Evolutionary conservation across 2,329 filamentous ascomycete species (phyloP).

Genomic region (Elsinoe necatrix): DNA sequence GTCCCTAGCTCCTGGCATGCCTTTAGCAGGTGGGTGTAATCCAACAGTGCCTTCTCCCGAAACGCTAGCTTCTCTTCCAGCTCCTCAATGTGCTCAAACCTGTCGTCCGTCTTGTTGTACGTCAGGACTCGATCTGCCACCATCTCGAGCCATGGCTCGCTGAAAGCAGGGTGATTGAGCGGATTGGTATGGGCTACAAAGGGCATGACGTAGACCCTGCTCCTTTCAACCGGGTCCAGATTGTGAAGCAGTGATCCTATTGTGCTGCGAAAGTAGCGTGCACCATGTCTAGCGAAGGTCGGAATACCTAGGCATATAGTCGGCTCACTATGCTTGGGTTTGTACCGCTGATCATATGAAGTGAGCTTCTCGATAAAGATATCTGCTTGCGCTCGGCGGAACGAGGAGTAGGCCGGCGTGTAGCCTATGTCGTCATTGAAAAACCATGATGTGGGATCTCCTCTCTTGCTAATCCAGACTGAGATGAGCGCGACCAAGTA

Average conservation of each 20-base stretch:
- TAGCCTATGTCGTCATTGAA: constrained; percentile 29
- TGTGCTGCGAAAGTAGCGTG: constrained; percentile 35
- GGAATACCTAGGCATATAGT: constrained; percentile 38
- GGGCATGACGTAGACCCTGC: constrained; percentile 35
- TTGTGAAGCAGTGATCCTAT: constrained; percentile 39
- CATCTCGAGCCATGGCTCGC: constrained; percentile 34
- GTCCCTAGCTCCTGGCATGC: constrained; percentile 33
- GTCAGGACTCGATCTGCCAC: constrained; percentile 35
- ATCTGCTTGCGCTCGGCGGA: constrained; percentile 27
- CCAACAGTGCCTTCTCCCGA: constrained; percentile 37
- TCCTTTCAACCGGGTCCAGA: constrained; percentile 34
- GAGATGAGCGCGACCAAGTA: not conserved
- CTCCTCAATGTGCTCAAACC: constrained; percentile 29
- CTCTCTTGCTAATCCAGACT: not conserved
- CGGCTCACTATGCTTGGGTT: constrained; percentile 21
- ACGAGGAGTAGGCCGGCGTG: constrained; percentile 27
- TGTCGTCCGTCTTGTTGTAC: constrained; percentile 31
- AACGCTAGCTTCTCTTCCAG: constrained; percentile 28
- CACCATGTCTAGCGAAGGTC: constrained; percentile 33
- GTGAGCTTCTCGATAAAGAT: constrained; percentile 21
- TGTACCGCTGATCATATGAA: constrained; percentile 16
- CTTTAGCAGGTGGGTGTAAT: constrained; percentile 37
- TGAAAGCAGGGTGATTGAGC: constrained; percentile 33
- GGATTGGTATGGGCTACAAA: constrained; percentile 40
- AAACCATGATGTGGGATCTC: constrained; percentile 31